Conservation (phyloP, 2,329 filamentous ascomycete genomes). For the Plectosphaerella cucumerina region DNA sequence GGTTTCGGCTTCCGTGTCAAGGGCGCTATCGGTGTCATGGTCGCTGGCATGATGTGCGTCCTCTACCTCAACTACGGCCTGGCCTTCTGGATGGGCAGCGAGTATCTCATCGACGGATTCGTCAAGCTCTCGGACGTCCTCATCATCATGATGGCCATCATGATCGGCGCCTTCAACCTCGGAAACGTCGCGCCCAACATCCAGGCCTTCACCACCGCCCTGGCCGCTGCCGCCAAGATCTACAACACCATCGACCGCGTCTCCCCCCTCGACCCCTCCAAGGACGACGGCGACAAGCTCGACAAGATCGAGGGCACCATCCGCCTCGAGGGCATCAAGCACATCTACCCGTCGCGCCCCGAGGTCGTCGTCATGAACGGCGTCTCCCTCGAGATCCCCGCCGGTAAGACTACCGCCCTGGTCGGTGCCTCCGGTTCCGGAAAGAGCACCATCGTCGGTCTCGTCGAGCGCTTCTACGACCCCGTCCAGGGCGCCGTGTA, state of each 20-base stretch:
- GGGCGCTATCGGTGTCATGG: constrained; percentile 68
- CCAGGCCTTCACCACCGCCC: constrained; percentile 78
- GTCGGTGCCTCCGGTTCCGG: constrained; percentile 93
- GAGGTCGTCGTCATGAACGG: constrained; percentile 86
- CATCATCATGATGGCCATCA: constrained; percentile 83
- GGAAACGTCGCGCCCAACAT: constrained; percentile 83
- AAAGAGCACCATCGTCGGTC: constrained; percentile 89
- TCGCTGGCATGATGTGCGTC: constrained; percentile 77
- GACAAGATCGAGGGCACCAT: constrained; percentile 72
- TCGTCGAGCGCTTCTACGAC: constrained; percentile 92
- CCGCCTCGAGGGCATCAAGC: constrained; percentile 76
- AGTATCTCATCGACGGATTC: constrained; percentile 64
- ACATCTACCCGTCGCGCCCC: constrained; percentile 90
- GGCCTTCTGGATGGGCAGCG: constrained; percentile 83
- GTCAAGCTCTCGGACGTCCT: constrained; percentile 68
- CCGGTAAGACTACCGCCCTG: constrained; percentile 87
- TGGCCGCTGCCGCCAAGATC: constrained; percentile 86
- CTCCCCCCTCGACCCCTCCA: constrained; percentile 78
- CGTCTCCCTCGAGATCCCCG: constrained; percentile 74
- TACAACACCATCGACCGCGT: constrained; percentile 86
- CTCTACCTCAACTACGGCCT: constrained; percentile 85
- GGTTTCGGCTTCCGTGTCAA: constrained; percentile 75
- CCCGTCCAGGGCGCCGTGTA: constrained; percentile 76
- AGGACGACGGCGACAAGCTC: constrained; percentile 66
- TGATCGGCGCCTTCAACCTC: constrained; percentile 89